phyloP scores from a whole-genome alignment of 2,329 filamentous ascomycete genomes.

The Didymella pomorum region DNA sequence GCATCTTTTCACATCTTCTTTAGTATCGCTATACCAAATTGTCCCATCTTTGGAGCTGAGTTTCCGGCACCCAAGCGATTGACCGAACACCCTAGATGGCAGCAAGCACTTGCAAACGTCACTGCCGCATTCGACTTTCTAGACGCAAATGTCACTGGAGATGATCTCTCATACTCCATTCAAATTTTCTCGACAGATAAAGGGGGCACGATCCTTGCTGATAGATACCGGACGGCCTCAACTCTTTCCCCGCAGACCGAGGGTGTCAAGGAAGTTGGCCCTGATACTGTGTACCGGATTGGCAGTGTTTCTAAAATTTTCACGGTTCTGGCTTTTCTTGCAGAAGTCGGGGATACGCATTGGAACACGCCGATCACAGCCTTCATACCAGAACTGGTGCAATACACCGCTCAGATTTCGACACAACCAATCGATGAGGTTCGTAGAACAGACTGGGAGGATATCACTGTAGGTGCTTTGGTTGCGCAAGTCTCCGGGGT shows the following conservation, averaged over 20 bases:
- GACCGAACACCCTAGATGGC: constrained; percentile 31
- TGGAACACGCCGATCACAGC: constrained; percentile 47
- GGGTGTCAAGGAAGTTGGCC: constrained; percentile 39
- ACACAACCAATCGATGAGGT: constrained; percentile 33
- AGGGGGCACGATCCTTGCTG: constrained; percentile 27
- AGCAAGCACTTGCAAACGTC: constrained; percentile 30
- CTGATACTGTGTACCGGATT: constrained; percentile 54
- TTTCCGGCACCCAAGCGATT: constrained; percentile 35
- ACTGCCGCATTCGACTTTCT: constrained; percentile 32
- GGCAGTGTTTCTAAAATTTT: constrained; percentile 54
- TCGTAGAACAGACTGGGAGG: constrained; percentile 41
- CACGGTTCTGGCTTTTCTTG: constrained; percentile 51
- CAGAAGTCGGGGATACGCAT: constrained; percentile 45
- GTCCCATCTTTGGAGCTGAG: constrained; percentile 34
- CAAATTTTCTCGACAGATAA: constrained; percentile 38
- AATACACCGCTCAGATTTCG: constrained; percentile 5
- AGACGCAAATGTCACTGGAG: constrained; percentile 29
- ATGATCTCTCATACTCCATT: constrained; percentile 33
- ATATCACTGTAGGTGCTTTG: constrained; percentile 46
- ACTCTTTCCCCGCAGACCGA: constrained; percentile 27
- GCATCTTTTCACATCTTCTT: constrained; percentile 15
- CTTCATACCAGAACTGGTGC: constrained; percentile 39
- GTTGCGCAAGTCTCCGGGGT: constrained; percentile 48
- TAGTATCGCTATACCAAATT: constrained; percentile 30
- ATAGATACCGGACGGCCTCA: constrained; percentile 31